These are phyloP conservation scores for Cubamyces sp. DNA, from an alignment of 768 basidiomycete genomes.

Conservation along the genomic window DNA sequence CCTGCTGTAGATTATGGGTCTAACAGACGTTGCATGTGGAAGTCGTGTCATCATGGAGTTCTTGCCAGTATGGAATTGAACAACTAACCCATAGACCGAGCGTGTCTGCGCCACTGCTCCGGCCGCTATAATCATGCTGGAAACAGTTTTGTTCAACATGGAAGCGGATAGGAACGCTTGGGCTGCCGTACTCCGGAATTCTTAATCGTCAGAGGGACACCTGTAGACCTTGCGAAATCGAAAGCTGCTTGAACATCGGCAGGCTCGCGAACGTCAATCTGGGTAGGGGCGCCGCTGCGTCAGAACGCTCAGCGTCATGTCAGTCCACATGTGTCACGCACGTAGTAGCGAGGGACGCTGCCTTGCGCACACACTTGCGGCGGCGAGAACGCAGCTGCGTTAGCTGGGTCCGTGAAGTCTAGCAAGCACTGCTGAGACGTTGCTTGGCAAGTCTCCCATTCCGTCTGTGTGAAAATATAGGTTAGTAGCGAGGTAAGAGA, in stretches of 20 bases:
- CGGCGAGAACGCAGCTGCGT: constrained; percentile 25
- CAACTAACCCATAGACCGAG: constrained; percentile 34
- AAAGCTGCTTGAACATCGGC: constrained; percentile 35
- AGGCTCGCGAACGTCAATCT: constrained; percentile 33
- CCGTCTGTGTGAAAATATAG: constrained; percentile 33
- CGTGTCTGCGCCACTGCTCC: constrained; percentile 32
- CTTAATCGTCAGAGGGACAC: constrained; percentile 36
- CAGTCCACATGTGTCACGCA: constrained; percentile 15
- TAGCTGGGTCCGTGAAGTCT: constrained; percentile 38
- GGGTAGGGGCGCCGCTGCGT: not conserved
- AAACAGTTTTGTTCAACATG: not conserved
- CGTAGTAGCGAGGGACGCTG: constrained; percentile 34
- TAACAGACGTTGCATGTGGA: no score
- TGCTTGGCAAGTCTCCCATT: constrained; percentile 62
- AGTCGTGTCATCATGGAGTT: no score
- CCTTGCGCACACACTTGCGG: constrained; percentile 31
- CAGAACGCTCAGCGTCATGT: not conserved
- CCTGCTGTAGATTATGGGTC: no score
- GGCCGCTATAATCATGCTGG: constrained; percentile 39
- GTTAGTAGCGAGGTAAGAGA: no score
- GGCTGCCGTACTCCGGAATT: constrained; percentile 31
- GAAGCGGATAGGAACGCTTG: not conserved
- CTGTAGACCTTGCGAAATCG: constrained; percentile 30
- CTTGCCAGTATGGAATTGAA: not conserved
- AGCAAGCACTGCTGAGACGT: constrained; percentile 50